Evolutionary conservation across 805 yeast genomes (phyloP), one percentile per base, ranked within the genome.

Genomic region (Hanseniaspora taiwanica): DNA sequence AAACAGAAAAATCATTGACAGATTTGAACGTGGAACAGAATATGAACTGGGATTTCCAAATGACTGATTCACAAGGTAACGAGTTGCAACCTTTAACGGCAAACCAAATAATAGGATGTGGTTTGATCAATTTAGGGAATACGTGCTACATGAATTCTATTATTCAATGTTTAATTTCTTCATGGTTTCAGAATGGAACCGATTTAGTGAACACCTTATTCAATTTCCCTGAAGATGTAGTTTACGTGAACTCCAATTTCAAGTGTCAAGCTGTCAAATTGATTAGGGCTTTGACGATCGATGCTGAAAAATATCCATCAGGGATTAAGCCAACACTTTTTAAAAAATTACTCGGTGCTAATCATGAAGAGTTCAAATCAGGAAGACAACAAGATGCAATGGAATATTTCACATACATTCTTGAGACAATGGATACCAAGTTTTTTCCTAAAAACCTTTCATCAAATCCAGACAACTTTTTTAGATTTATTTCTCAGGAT

Each of bases 361-460:
- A 74, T 27, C 93, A 91, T 56, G 66, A 67, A 14, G 98, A 91
- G 52, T 91, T 91, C 50, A 68, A 78, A 35, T 78, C 94, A 0
- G 82, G 78, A 69, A 74, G 77, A 49, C 99, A 91, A 55, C 98
- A 91, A 58, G 99, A 91, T 63, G 91, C 97, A 0, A 81, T 78
- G 64, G 98, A 91, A 57, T 91, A 86, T 54, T 71, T 86, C 59
- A 60, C 74, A 4, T 81, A 76, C 54, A 58, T 89, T 7, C 52
- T 78, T 21, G 81, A 78, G 42, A 69, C 73, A 46, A 57, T 86
- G 21, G 87, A 81, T 46, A 55, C 56, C 4, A 56, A 64, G 37
- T 60, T 70, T 46, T 59, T 64, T 24, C n/a, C n/a, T n/a, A n/a
- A n/a, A n/a, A n/a, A n/a, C n/a, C n/a, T n/a, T n/a, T n/a, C n/a